Evolutionary conservation across 441 rosid species (phyloP), one percentile per base, ranked within the genome.

Genomic region (Hura crepitans): DNA sequence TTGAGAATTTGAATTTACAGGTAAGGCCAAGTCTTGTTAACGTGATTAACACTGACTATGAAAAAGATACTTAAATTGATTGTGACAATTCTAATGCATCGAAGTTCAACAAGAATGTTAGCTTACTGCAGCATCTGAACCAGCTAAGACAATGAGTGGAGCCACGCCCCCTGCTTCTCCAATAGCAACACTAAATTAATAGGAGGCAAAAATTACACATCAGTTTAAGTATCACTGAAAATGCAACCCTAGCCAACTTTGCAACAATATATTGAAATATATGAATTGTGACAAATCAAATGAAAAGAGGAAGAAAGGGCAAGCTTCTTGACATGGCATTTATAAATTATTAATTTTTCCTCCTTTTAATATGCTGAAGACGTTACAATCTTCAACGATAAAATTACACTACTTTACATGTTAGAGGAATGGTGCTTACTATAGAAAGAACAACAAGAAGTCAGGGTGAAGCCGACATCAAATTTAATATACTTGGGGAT

Each of bases 121-220:
- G 75, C 84, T 75, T 78, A 81, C 89, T 53, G 75, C 80, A 68
- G 71, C 74, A 60, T 58, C 78, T 10, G 86, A 81, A 60, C 76
- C 58, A 51, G 89, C 85, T 68, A 85, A 53, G 14, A 71, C 81
- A 71, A 85, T 78, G 43, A 85, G 78, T 46, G 89, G 87, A 70
- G 81, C 81, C 31, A 85, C 76, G 45, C 89, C 89, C 10, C 89
- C 89, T 54, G 74, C 86, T 79, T 70, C 78, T 60, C 86, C 89
- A 45, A 85, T 85, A 10, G 85, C 86, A 70, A 83, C 63, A 75
- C 87, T 85, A 72, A 37, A 68, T 68, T 49, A 50, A 65, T 11
- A 57, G 46, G 70, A 63, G 65, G 37, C 35, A 58, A 25, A 67
- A 56, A 1, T 35, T 33, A 64, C 14, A 57, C 15, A 46, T 72